phyloP scores from a whole-genome alignment of 768 basidiomycete species.

The Trametes sanguinea region DNA sequence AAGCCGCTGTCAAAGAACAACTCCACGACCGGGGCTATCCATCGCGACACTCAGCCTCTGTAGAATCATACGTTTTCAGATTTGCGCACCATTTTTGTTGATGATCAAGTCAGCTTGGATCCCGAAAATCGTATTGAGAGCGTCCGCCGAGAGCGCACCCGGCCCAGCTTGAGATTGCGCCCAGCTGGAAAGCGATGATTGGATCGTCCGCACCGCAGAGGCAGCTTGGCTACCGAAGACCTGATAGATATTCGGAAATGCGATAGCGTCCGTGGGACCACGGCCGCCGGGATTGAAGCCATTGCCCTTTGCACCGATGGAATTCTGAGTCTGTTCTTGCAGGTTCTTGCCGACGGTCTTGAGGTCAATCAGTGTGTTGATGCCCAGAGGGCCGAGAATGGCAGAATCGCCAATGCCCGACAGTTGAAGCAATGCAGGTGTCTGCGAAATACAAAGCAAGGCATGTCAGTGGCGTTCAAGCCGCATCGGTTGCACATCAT shows the following conservation, averaged over 20 bases:
- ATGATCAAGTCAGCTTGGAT: constrained; percentile 51
- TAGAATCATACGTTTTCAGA: neutral
- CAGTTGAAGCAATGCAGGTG: constrained; percentile 49
- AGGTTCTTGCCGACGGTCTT: constrained; percentile 57
- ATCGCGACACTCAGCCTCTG: neutral
- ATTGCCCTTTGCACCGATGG: constrained; percentile 12
- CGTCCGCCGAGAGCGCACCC: constrained; percentile 40
- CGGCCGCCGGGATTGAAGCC: constrained; percentile 15
- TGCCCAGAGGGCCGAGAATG: constrained; percentile 47
- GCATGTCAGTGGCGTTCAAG: neutral
- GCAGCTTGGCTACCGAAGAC: constrained; percentile 41
- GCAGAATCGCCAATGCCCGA: constrained; percentile 58
- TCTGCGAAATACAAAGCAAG: neutral
- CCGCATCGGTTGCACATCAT: neutral
- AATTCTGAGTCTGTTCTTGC: constrained; percentile 46
- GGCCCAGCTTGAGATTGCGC: constrained; percentile 45
- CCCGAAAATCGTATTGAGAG: constrained; percentile 44
- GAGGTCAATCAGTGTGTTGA: constrained; percentile 47
- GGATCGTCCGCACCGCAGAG: constrained; percentile 35
- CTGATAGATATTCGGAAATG: constrained; percentile 52
- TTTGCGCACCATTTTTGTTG: constrained; percentile 42
- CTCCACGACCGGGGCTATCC: constrained; percentile 48
- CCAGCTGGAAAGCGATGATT: constrained; percentile 41
- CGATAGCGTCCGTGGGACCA: constrained; percentile 45
- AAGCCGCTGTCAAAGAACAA: constrained; percentile 50